Evolutionary conservation across 2,329 filamentous ascomycete species (phyloP), one percentile per base, ranked within the genome.

Genomic region (Akanthomyces uredinophilus): DNA sequence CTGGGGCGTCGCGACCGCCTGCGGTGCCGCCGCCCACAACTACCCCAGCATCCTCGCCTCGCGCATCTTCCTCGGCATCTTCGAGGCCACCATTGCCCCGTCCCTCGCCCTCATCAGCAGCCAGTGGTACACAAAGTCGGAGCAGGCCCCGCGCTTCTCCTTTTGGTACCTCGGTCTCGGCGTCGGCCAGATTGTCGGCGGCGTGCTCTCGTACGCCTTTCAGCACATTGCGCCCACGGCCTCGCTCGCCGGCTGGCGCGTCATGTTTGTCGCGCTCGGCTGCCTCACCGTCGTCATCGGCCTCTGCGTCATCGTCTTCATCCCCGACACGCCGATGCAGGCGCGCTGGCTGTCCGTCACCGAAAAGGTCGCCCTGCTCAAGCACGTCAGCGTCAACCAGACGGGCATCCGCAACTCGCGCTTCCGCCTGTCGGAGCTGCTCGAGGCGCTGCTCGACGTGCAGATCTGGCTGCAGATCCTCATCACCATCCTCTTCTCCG

Each of bases 321-420:
- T 82, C 24, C 81, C 81, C 1, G 80, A 81, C 66, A 79, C 77
- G 10, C 79, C 79, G 5, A 77, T 80, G 66, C 72, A 74, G 35
- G 77, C 79, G 7, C 64, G 60, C 20, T 77, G 72, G 68, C 60
- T 77, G 29, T 71, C 69, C 3, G 68, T 72, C 46, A 68, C 70
- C 10, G 74, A 77, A 61, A 70, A 72, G 58, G 56, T 63, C 7
- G 61, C 61, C 5, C 61, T 63, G 14, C 61, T 63, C 22, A 60
- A 60, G 55, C 61, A 63, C 35, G 61, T 63, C 22, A 54, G 49
- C 39, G 61, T 63, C 49, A 63, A 63, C 61, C 54, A 63, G 61
- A 63, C 61, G 27, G 61, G 61, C 41, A 55, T 63, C 56, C 50
- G 50, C 47, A 54, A 44, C 39, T 14, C n/a, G n/a, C n/a, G n/a